These are phyloP conservation scores for Penicillium malachiteum DNA, from an alignment of 495 filamentous ascomycete species.

Conservation along the genomic window DNA sequence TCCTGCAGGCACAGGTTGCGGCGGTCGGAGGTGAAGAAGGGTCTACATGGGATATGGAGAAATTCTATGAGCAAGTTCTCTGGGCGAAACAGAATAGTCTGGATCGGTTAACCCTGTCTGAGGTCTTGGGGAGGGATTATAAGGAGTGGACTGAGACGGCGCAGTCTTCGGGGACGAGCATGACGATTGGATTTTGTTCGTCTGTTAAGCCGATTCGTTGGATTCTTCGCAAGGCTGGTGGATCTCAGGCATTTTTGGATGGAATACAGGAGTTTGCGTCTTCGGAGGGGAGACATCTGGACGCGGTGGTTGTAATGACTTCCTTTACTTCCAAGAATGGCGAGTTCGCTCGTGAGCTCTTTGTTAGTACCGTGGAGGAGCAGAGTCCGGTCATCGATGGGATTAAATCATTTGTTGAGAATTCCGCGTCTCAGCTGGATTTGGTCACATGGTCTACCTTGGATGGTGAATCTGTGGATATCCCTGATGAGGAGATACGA, in stretches of 20 bases:
- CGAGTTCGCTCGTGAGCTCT: conserved; percentile 67
- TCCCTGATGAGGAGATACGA: conserved; percentile 37
- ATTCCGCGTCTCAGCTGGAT: conserved; percentile 48
- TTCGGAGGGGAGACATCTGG: conserved; percentile 49
- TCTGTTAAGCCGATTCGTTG: conserved; percentile 67
- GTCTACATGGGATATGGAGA: conserved; percentile 43
- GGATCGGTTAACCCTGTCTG: conserved; percentile 61
- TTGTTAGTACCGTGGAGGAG: conserved; percentile 60
- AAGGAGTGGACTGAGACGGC: conserved; percentile 75
- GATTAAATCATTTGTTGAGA: conserved; percentile 52
- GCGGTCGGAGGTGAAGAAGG: conserved; percentile 2
- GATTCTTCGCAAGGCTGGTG: conserved; percentile 55
- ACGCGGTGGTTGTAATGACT: conserved; percentile 77
- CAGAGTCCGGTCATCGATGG: conserved; percentile 42
- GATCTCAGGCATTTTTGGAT: conserved; percentile 44
- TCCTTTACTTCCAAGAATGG: conserved; percentile 48
- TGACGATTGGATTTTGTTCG: conserved; percentile 71
- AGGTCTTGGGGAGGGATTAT: conserved; percentile 86
- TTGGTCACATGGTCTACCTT: conserved; percentile 56
- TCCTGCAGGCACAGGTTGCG: conserved; percentile 57
- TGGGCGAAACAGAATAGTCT: conserved; percentile 70
- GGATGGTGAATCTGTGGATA: conserved; percentile 37
- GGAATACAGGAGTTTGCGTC: conserved; percentile 52
- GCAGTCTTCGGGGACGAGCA: conserved; percentile 16
- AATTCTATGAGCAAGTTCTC: conserved; percentile 63